A percentile compares a stretch with the other conserved stretches of the same genome.
Evolutionary conservation across 2,329 filamentous ascomycete species (phyloP).

Genomic region (Stagonosporopsis chrysanthemi): DNA sequence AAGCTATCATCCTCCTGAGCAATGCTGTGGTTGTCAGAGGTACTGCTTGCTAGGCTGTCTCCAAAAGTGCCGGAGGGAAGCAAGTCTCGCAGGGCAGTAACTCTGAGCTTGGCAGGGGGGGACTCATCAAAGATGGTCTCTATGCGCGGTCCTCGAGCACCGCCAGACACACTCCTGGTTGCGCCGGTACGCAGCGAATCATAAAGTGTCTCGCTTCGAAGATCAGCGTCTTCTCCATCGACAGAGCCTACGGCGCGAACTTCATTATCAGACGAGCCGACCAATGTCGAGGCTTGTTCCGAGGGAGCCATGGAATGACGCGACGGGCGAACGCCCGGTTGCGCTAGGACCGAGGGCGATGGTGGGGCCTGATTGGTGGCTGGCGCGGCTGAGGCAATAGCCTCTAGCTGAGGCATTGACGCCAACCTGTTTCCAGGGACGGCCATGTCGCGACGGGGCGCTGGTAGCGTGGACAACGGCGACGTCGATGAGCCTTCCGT

Average conservation of each 20-base stretch:
- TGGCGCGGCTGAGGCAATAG: constrained; percentile 38
- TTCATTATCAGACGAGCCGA: constrained; percentile 72
- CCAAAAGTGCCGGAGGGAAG: constrained; percentile 57
- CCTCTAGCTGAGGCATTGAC: constrained; percentile 44
- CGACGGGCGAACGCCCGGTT: constrained; percentile 53
- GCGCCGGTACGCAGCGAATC: constrained; percentile 77
- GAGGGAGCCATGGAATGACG: constrained; percentile 64
- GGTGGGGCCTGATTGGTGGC: constrained; percentile 45
- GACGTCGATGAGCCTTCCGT: constrained; percentile 32
- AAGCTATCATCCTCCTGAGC: constrained; percentile 60
- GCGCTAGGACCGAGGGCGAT: constrained; percentile 44
- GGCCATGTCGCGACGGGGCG: constrained; percentile 22
- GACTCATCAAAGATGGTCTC: constrained; percentile 86
- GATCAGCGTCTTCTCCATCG: constrained; percentile 80
- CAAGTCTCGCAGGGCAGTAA: constrained; percentile 57
- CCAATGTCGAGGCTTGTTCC: constrained; percentile 69
- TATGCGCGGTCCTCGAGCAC: constrained; percentile 72
- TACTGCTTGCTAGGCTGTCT: constrained; percentile 43
- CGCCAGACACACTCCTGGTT: constrained; percentile 68
- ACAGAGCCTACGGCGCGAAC: constrained; percentile 69
- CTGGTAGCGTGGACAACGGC: constrained; percentile 30
- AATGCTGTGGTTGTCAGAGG: constrained; percentile 53
- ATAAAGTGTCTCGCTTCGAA: constrained; percentile 78
- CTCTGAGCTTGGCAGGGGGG: constrained; percentile 57
- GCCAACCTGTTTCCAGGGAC: constrained; percentile 35